Conservation (phyloP, 1,284 basidiomycete genomes). For the Acaromyces ingoldii region DNA sequence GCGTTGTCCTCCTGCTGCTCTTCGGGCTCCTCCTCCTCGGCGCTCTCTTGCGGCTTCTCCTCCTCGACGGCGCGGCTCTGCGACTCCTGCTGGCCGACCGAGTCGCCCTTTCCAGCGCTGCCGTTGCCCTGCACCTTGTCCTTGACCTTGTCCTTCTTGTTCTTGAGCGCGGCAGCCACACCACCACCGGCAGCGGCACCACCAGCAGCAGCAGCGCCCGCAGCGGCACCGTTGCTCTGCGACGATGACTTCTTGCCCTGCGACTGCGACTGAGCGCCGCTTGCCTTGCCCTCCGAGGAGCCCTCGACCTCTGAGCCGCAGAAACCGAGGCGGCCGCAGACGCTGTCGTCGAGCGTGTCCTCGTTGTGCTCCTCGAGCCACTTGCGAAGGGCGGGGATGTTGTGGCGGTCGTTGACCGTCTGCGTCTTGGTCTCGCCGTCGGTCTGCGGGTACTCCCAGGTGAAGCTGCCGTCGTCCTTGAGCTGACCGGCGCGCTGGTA, state of each 20-base stretch:
- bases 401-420: constrained; percentile 39
- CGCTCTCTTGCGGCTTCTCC: constrained; percentile 6
- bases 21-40: constrained; percentile 18
- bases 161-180: constrained; percentile 2
- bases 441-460: constrained; percentile 47
- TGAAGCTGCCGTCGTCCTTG: constrained; percentile 36
- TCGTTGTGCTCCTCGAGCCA: constrained; percentile 48
- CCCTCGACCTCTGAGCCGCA: constrained; percentile 13
- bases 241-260: constrained; percentile 17
- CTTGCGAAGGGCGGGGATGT: constrained; percentile 40
- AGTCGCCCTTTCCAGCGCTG: constrained; percentile 1
- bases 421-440: constrained; percentile 33
- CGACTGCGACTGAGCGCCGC: constrained; percentile 13
- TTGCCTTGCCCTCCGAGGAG: constrained; percentile 1
- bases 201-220: constrained; percentile 13
- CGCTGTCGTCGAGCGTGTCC: constrained; percentile 46
- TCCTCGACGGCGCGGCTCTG: not conserved
- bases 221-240: not conserved
- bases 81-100: not conserved
- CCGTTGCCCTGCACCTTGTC: constrained; percentile 1
- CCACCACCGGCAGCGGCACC: constrained; percentile 11
- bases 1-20: constrained; percentile 12
- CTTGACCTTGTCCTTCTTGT: constrained; percentile 11
- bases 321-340: constrained; percentile 18
- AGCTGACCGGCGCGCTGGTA: constrained; percentile 46